Conservation (phyloP, 2,329 filamentous ascomycete genomes). For the Alternaria gansuensis region DNA sequence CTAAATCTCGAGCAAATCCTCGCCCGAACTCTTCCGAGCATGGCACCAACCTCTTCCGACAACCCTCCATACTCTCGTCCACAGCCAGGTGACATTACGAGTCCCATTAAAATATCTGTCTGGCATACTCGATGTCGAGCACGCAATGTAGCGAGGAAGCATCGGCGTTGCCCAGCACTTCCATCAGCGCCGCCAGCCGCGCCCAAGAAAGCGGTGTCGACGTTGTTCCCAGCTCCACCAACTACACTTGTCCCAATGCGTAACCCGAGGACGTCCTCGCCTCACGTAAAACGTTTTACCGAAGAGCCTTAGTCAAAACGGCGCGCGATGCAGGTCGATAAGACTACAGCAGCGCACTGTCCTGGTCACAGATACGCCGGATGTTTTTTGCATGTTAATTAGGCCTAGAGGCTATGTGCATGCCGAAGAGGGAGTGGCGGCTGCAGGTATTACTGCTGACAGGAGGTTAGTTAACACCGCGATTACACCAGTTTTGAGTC, state of each 20-base stretch:
- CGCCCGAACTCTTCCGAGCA: not conserved
- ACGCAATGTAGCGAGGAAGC: constrained; percentile 2
- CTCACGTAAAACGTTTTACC: constrained; percentile 43
- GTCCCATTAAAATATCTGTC: not conserved
- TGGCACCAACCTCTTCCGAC: not conserved
- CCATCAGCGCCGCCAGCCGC: not conserved
- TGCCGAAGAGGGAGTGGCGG: constrained; percentile 27
- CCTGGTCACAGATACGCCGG: constrained; percentile 26
- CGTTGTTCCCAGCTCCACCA: constrained; percentile 20
- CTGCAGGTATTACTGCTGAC: constrained; percentile 23
- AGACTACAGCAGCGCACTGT: constrained; percentile 37
- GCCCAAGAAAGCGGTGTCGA: constrained; percentile 14
- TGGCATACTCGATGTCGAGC: not conserved
- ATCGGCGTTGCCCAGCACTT: not conserved
- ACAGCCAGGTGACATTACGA: not conserved
- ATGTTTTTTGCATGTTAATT: constrained; percentile 30
- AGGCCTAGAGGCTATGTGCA: constrained; percentile 32
- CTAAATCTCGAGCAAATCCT: not conserved
- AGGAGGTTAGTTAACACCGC: constrained; percentile 14
- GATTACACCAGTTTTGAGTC: constrained; percentile 35
- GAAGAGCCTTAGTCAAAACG: constrained; percentile 48
- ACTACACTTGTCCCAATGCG: constrained; percentile 26
- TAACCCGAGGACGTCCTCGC: constrained; percentile 13
- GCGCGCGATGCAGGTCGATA: constrained; percentile 44
- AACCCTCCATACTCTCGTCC: not conserved